Conservation (phyloP, 2,329 filamentous ascomycete species). For the Trichoderma oligosporum region DNA sequence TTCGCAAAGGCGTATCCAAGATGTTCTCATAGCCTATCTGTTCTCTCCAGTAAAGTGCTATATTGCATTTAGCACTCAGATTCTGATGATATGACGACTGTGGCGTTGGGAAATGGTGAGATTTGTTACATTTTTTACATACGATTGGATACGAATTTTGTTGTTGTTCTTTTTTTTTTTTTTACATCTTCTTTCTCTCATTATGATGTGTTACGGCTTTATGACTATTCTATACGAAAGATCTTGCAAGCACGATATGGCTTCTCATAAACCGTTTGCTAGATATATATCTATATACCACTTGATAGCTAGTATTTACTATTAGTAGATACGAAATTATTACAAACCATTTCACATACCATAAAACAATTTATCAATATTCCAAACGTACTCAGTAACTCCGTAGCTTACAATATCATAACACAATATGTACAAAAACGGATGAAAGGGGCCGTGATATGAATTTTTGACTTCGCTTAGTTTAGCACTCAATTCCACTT, state of each 20-base stretch:
- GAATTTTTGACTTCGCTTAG: not conserved
- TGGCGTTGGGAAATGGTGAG: not conserved
- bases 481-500: constrained; percentile 3
- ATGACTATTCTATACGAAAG: constrained; percentile 10
- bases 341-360: not conserved
- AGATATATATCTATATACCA: not conserved
- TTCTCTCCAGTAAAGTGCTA: not conserved
- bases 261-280: not conserved
- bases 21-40: constrained; percentile 35
- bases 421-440: not conserved
- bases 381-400: not conserved
- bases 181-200: constrained; percentile 7
- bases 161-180: not conserved
- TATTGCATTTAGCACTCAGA: not conserved
- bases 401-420: not conserved
- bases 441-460: not conserved
- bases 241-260: not conserved
- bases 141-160: constrained; percentile 13
- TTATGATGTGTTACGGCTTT: constrained; percentile 16
- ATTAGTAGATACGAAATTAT: not conserved
- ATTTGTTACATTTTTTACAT: not conserved
- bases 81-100: not conserved
- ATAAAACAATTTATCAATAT: not conserved
- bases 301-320: not conserved
- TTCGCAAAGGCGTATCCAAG: constrained; percentile 38